phyloP scores from a whole-genome alignment of 176 grass and related monocot species.

The Raddia guianensis region DNA sequence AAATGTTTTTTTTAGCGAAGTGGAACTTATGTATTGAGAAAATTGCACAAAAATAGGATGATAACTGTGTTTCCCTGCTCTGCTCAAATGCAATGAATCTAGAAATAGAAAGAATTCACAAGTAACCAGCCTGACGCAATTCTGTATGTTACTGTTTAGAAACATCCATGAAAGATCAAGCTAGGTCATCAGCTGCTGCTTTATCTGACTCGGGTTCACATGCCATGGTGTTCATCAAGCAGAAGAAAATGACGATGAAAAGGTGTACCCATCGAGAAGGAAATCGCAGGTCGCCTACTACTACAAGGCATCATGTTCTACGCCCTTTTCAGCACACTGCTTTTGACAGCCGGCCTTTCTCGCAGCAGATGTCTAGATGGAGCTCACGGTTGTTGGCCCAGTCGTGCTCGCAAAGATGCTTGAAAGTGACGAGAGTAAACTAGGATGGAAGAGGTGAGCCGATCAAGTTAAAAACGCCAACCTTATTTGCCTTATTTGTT shows the following conservation, averaged over 20 bases:
- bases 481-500: not conserved
- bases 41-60: not conserved
- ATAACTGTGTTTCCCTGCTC: not conserved
- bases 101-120: not conserved
- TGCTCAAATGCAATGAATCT: not conserved
- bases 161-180: not conserved
- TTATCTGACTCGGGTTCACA: not conserved
- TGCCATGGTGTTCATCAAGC: not conserved
- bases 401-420: not conserved
- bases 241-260: not conserved
- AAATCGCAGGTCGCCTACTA: not conserved
- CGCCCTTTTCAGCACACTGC: not conserved
- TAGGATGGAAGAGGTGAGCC: not conserved
- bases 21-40: not conserved
- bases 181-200: not conserved
- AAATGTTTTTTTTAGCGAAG: not conserved
- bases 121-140: not conserved
- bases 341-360: not conserved
- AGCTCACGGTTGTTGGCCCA: not conserved
- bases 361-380: not conserved
- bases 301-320: not conserved
- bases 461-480: not conserved
- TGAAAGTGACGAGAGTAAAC: not conserved
- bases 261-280: not conserved
- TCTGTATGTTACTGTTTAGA: not conserved